phyloP scores from a whole-genome alignment of 192 early-diverging fungal species.

The Mortierella claussenii region DNA sequence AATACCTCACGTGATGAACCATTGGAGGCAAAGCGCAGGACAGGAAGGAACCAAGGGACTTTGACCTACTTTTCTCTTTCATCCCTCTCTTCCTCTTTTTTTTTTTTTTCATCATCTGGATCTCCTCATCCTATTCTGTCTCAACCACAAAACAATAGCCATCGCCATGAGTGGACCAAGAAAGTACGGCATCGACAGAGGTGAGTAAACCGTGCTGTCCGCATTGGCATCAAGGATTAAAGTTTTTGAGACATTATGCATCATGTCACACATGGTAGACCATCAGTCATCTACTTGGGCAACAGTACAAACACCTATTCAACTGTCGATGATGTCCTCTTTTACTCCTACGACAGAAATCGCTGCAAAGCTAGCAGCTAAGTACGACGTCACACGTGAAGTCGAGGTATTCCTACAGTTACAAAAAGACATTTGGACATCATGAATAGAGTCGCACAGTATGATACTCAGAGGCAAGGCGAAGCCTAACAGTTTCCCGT shows the following conservation, averaged over 20 bases:
- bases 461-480: neutral
- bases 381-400: conserved; percentile 47
- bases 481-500: neutral
- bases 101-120: neutral
- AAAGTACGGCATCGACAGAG: conserved; percentile 54
- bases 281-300: conserved; percentile 7
- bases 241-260: neutral
- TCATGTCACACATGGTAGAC: neutral
- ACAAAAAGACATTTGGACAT: neutral
- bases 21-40: no score
- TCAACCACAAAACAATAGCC: neutral
- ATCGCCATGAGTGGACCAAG: conserved; percentile 26
- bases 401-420: conserved; percentile 14
- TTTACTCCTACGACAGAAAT: conserved; percentile 24
- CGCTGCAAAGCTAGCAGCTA: conserved; percentile 53
- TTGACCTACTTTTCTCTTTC: no score
- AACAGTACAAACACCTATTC: neutral
- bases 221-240: conserved; percentile 3
- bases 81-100: no score
- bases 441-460: neutral
- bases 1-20: no score
- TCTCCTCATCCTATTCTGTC: neutral
- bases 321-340: neutral
- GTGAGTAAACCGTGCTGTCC: neutral
- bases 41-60: no score